Evolutionary conservation across 257 asterid species (phyloP).

Genomic region (Avicennia marina): DNA sequence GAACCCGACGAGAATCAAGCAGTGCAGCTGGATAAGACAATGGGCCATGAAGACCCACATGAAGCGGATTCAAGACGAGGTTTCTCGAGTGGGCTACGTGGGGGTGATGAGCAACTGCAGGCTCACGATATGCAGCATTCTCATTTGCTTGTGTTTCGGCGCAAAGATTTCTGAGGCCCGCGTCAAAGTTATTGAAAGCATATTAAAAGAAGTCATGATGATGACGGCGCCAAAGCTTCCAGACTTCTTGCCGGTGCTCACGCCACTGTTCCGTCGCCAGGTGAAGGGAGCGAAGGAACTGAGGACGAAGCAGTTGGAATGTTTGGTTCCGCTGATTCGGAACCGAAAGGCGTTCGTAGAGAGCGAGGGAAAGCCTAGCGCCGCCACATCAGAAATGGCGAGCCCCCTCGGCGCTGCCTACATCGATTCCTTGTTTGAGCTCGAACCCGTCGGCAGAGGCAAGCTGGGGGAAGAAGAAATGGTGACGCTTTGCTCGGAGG

Average conservation of each 20-base stretch:
- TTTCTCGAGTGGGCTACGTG: conserved; percentile 44
- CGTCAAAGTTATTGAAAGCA: conserved; percentile 51
- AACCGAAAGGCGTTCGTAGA: conserved; percentile 65
- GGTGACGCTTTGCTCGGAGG: conserved; percentile 81
- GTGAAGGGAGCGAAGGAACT: conserved; percentile 58
- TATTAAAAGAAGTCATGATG: conserved; percentile 84
- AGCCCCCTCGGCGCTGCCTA: conserved; percentile 94
- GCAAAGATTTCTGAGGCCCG: conserved; percentile 55
- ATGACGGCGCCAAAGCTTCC: conserved; percentile 83
- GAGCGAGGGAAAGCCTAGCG: conserved; percentile 31
- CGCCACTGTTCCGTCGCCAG: conserved; percentile 67
- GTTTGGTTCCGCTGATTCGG: conserved; percentile 64
- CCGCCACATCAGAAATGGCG: conserved; percentile 52
- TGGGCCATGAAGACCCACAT: conserved; percentile 72
- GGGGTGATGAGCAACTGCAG: conserved; percentile 86
- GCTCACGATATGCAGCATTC: conserved; percentile 73
- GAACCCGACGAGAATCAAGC: conserved; percentile 72
- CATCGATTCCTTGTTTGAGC: conserved; percentile 66
- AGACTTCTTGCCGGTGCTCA: conserved; percentile 71
- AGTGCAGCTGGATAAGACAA: conserved; percentile 79
- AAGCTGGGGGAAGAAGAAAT: conserved; percentile 77
- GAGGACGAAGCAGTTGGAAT: conserved; percentile 60
- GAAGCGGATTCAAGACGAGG: conserved; percentile 48
- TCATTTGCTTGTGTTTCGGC: conserved; percentile 83
- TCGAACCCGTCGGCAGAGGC: conserved; percentile 58